These are phyloP conservation scores for Xylariales sp. DNA, from an alignment of 2,329 filamentous ascomycete species.

Conservation along the genomic window DNA sequence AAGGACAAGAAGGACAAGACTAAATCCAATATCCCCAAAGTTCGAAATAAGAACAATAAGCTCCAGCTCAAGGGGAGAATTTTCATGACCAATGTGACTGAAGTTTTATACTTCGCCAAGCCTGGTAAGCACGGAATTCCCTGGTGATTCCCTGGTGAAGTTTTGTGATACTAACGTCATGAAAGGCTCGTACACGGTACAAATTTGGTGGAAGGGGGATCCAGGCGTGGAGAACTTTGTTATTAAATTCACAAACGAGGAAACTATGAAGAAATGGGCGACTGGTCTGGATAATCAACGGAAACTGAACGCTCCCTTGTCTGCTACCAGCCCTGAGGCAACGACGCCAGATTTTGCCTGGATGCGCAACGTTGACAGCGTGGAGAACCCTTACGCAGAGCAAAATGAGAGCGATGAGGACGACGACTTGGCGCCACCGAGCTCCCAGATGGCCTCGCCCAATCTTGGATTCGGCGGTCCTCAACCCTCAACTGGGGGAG, in stretches of 20 bases:
- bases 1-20: conserved; percentile 72
- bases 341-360: conserved; percentile 73
- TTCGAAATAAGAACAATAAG: conserved; percentile 66
- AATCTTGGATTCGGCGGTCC: conserved; percentile 26
- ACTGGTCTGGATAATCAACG: conserved; percentile 73
- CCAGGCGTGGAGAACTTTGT: conserved; percentile 94
- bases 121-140: conserved; percentile 60
- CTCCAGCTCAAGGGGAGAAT: conserved; percentile 94
- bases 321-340: conserved; percentile 42
- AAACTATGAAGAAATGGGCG: conserved; percentile 90
- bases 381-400: conserved; percentile 79
- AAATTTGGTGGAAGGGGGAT: conserved; percentile 98
- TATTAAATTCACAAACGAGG: conserved; percentile 89
- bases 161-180: no score
- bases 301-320: conserved; percentile 51
- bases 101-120: conserved; percentile 82
- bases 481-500: conserved; percentile 28
- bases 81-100: conserved; percentile 98
- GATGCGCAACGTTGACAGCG: conserved; percentile 61
- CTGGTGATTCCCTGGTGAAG: conserved; percentile 20
- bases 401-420: conserved; percentile 61
- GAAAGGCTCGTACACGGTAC: conserved; percentile 84
- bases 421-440: conserved; percentile 34
- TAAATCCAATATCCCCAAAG: conserved; percentile 51
- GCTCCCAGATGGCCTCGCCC: conserved; percentile 24